Evolutionary conservation across 106 monocot genomes (phyloP).

Genomic region (Platanthera zijinensis): DNA sequence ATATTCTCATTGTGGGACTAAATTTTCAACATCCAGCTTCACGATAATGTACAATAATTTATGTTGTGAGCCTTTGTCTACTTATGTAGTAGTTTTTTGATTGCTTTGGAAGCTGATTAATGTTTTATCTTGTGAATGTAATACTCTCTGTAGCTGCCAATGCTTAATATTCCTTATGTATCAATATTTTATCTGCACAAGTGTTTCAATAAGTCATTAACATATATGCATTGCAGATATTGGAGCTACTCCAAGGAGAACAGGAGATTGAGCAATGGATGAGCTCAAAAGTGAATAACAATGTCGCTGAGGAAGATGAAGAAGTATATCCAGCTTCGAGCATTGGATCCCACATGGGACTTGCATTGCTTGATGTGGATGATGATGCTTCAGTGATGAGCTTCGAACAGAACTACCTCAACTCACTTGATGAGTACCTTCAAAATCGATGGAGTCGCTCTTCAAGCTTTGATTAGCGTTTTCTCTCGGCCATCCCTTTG

Average conservation of each 20-base stretch:
- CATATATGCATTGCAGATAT: conserved; percentile 22
- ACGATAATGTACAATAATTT: too few relatives aligned
- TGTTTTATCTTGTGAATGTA: too few relatives aligned
- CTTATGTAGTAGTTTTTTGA: too few relatives aligned
- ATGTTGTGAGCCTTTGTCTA: too few relatives aligned
- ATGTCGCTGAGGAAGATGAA: conserved; percentile 35
- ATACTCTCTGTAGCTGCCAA: too few relatives aligned
- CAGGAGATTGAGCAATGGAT: conserved; percentile 31
- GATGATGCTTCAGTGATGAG: conserved; percentile 51
- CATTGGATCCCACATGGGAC: conserved; percentile 57
- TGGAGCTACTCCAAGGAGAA: conserved; percentile 47
- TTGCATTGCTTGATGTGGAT: conserved; percentile 73
- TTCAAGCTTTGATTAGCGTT: conserved; percentile 61
- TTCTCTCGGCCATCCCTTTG: background rate
- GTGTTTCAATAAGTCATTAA: too few relatives aligned
- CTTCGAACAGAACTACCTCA: conserved; percentile 39
- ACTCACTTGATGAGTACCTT: conserved; percentile 59
- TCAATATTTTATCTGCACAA: too few relatives aligned
- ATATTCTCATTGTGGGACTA: too few relatives aligned
- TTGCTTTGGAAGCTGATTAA: too few relatives aligned
- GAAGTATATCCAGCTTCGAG: conserved; percentile 45
- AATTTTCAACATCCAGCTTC: too few relatives aligned
- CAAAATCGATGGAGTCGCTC: conserved; percentile 63
- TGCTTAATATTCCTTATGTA: too few relatives aligned
- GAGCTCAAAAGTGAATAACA: background rate